These are phyloP conservation scores for Zymoseptoria pseudotritici DNA, from an alignment of 2,329 filamentous ascomycete genomes.

Conservation along the genomic window DNA sequence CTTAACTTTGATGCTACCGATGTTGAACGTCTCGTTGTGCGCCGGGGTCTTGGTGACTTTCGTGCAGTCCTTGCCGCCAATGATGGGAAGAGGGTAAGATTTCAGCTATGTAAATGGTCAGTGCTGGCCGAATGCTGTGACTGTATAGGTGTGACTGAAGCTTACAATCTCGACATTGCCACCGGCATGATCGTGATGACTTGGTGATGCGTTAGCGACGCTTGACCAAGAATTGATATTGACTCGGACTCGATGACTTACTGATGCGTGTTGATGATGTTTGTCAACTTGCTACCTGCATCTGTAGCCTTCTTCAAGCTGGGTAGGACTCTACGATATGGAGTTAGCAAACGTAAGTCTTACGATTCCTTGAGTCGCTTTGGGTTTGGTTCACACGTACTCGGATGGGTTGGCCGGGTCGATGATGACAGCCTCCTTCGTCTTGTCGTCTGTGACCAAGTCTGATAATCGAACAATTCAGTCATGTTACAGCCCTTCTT, in stretches of 20 bases:
- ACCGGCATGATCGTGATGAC: slow-evolving; percentile 90
- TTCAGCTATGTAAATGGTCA: slow-evolving; percentile 40
- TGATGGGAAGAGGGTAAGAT: slow-evolving; percentile 61
- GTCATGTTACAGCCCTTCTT: neutral
- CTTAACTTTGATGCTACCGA: slow-evolving; percentile 76
- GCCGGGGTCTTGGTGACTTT: slow-evolving; percentile 69
- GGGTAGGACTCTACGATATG: slow-evolving; percentile 47
- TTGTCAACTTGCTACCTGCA: slow-evolving; percentile 70
- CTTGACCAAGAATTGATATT: neutral
- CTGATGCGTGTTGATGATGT: slow-evolving; percentile 97
- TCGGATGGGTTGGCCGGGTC: slow-evolving; percentile 74
- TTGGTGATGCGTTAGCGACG: slow-evolving; percentile 33
- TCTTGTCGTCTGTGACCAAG: slow-evolving; percentile 43
- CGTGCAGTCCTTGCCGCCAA: slow-evolving; percentile 81
- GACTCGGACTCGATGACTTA: slow-evolving; percentile 41
- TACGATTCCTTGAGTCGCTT: neutral
- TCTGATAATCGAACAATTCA: neutral
- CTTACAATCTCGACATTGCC: slow-evolving; percentile 76
- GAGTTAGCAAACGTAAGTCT: neutral
- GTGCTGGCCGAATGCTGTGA: neutral
- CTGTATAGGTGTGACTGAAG: slow-evolving; percentile 1
- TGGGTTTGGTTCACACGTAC: slow-evolving; percentile 40
- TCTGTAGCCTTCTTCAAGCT: slow-evolving; percentile 66
- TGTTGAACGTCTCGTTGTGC: slow-evolving; percentile 69
- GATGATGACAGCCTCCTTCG: slow-evolving; percentile 54